Evolutionary conservation across 768 basidiomycete species (phyloP).

Genomic region (Macrocybe gigantea): DNA sequence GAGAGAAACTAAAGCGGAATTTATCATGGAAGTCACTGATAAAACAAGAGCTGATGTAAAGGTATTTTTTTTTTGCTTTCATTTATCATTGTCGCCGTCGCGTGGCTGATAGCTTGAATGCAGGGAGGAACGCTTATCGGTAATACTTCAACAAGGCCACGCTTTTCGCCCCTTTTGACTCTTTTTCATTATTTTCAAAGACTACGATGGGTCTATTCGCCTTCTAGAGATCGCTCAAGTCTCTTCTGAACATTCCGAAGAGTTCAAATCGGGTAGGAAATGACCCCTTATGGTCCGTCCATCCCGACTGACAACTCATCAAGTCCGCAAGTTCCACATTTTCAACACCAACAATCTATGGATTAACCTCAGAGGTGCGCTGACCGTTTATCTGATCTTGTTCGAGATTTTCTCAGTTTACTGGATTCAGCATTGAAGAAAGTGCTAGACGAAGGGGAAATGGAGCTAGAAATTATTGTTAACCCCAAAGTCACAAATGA

Average conservation of each 20-base stretch:
- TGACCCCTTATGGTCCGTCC: not conserved
- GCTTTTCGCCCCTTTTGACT: constrained; percentile 20
- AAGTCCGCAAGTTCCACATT: constrained; percentile 88
- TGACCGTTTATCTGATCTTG: constrained; percentile 6
- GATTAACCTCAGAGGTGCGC: constrained; percentile 67
- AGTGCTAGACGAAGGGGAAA: constrained; percentile 78
- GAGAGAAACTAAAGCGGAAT: constrained; percentile 76
- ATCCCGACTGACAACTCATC: constrained; percentile 1
- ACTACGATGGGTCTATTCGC: constrained; percentile 84
- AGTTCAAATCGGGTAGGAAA: constrained; percentile 73
- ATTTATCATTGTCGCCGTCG: constrained; percentile 10
- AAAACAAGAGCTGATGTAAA: constrained; percentile 88
- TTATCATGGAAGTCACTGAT: constrained; percentile 94
- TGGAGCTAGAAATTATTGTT: constrained; percentile 94
- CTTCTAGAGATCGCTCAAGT: constrained; percentile 94
- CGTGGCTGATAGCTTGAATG: not conserved
- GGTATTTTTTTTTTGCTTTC: constrained; percentile 7
- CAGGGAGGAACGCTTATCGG: constrained; percentile 83
- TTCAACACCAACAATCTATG: constrained; percentile 86
- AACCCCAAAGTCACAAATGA: constrained; percentile 86
- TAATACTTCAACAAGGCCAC: constrained; percentile 10
- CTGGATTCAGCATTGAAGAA: constrained; percentile 67
- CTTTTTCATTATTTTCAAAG: constrained; percentile 13
- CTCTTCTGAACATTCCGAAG: constrained; percentile 87
- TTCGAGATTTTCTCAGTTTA: not conserved